Base-by-base conservation (phyloP, 1,284 basidiomycete species). In the Apiotrichum veenhuisii region DNA sequence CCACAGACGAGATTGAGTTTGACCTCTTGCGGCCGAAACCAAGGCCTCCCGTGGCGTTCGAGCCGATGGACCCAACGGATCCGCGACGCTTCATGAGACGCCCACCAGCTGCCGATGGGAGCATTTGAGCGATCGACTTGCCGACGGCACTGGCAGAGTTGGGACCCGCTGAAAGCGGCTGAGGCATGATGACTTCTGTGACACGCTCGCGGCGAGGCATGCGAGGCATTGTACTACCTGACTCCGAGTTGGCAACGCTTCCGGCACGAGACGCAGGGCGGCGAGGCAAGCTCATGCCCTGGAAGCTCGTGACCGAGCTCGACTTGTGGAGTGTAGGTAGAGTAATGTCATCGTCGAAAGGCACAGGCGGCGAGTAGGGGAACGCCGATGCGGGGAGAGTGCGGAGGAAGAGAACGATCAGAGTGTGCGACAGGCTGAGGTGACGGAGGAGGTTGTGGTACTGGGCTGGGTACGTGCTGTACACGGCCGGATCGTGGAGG, bases 131-230 rank as follows among this genome's bases (percentile, higher is more conserved):
- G 27, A 48, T 34, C 33, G 46, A 48, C 17, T 23, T 23, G 22
- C 14, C 15, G 4, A 10, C 2, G 0, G 14, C 20, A n/a, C 22
- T 12, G 18, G 37, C 36, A 9, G 51, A 34, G 22, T 52, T 43
- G 23, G 42, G 51, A 14, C 51, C 51, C 0, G 66, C 57, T 1
- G 70, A 70, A 17, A 77, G 63, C 2, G 75, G 75, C 57, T 74
- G 72, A 0, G 76, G 76, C 74, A 77, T 76, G 59, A 76, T 63
- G 27, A 77, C 67, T 53, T 77, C 76, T n/a, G 74, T 61, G 27
- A 76, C 52, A 3, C 73, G 58, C 59, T 76, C 75, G 42, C 64
- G 62, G 12, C 67, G 61, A 2, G 73, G 71, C 67, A 71, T 67
- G 48, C 63, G 62, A 11, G 33, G n/a, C 3, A 59, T 61, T 10